phyloP scores from a whole-genome alignment of 345 rosid genomes.

The Lepidium sativum region DNA sequence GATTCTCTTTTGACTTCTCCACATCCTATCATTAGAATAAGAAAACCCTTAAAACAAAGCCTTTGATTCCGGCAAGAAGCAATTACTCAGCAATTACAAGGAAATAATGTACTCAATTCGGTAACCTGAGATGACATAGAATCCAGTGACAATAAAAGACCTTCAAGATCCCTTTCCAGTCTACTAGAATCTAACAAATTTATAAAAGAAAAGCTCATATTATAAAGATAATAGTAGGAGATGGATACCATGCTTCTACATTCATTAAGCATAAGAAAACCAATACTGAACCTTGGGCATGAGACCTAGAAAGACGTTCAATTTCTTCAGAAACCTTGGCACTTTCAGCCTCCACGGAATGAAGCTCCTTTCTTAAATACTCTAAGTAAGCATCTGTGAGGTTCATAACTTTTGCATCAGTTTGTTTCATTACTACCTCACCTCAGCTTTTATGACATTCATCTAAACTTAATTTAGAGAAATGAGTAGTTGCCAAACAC shows the following conservation, averaged over 20 bases:
- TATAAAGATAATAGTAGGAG: neutral
- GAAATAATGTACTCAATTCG: neutral
- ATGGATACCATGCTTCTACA: neutral
- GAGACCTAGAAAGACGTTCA: conserved; percentile 43
- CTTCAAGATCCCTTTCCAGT: conserved; percentile 57
- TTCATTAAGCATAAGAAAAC: neutral
- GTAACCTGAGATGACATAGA: conserved; percentile 44
- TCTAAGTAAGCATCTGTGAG: neutral
- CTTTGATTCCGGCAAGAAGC: neutral
- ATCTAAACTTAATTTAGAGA: no score
- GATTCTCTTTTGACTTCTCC: conserved; percentile 27
- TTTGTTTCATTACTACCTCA: no score
- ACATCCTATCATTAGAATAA: conserved; percentile 31
- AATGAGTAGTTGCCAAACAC: neutral
- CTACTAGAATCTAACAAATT: conserved; percentile 41
- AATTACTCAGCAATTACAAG: neutral
- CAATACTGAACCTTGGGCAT: conserved; percentile 39
- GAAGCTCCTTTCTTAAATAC: conserved; percentile 58
- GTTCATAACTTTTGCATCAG: no score
- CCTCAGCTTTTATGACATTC: no score
- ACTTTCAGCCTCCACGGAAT: conserved; percentile 43
- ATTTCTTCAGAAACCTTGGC: conserved; percentile 51
- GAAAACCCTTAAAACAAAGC: conserved; percentile 5
- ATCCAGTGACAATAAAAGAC: conserved; percentile 48
- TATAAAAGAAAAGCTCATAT: neutral